Evolutionary conservation across 75 land plant species (phyloP).

Genomic region (Adiantum capillusveneris): DNA sequence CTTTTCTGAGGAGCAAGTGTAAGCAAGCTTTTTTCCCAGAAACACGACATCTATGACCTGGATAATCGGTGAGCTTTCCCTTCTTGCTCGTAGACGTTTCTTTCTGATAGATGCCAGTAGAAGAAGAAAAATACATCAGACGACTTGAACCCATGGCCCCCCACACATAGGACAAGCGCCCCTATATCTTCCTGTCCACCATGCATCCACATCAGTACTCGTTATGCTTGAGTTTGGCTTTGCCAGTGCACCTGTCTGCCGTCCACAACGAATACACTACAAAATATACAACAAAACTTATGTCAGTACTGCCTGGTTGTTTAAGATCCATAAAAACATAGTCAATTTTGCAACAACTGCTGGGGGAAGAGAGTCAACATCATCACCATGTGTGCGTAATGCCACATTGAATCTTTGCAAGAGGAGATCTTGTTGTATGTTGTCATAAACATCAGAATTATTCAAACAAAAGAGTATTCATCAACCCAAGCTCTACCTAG

Average conservation of each 20-base stretch:
- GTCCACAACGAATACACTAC: slow-evolving; percentile 92
- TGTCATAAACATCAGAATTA: too few species aligned
- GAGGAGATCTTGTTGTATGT: background rate
- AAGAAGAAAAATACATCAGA: too few species aligned
- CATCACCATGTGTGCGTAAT: background rate
- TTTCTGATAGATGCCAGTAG: too few species aligned
- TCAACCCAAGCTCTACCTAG: too few species aligned
- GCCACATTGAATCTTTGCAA: background rate
- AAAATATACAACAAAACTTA: background rate
- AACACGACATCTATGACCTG: too few species aligned
- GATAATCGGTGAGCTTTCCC: too few species aligned
- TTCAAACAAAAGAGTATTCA: too few species aligned
- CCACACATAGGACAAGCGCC: slow-evolving; percentile 96
- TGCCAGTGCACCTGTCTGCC: slow-evolving; percentile 84
- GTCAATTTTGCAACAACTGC: background rate
- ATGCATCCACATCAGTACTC: slow-evolving; percentile 45
- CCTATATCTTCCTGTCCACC: slow-evolving; percentile 95
- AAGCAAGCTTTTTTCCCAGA: too few species aligned
- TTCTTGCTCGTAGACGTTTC: too few species aligned
- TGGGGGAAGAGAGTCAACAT: background rate
- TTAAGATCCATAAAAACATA: too few species aligned
- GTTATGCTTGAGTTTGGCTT: slow-evolving; percentile 30
- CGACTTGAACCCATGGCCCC: slow-evolving; percentile 64
- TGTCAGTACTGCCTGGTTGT: too few species aligned
- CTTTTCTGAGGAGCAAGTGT: too few species aligned